Base-by-base conservation (phyloP, 106 monocot species). In the Dioscorea alata region DNA sequence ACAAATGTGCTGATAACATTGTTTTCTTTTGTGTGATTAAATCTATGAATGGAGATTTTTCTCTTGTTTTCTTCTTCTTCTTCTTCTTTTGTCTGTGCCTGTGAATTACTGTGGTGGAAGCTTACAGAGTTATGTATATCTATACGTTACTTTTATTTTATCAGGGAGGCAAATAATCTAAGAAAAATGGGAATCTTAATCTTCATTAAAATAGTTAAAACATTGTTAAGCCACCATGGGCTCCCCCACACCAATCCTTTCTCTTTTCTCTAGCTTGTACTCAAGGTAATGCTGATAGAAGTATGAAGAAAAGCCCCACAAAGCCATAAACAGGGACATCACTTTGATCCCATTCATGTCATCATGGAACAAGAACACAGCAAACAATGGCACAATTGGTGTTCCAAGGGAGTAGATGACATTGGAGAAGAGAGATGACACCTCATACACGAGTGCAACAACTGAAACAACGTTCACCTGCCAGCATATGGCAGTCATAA, bases 231-330 rank as follows among this genome's bases (percentile, higher is more conserved):
- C n/a, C n/a, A n/a, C 51, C 54, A 15, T 54, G 4, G 13, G 18
- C 3, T 18, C 54, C 0, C 54, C 18, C 77, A 3, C 54, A 5
- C 0, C 54, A 13, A 15, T 54, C 15, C 2, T 19, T 54, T 8
- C 19, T 54, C 5, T 19, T 19, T 54, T 54, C 18, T 54, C 54
- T 4, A 54, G 19, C 8, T 54, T 54, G 54, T 54, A 54, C 23
- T 83, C 79, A 35, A 82, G n/a, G 71, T 80, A 79, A n/a, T 82
- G 60, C 53, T 86, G 86, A 34, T 86, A 86, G 51, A 79, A 50
- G 61, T 79, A 86, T 9, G 86, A 82, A 51, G 59, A 32, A 57
- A 76, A 82, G 0, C 86, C 82, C 86, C 82, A 86, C 0, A 86
- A 17, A n/a, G 76, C 86, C 60, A 86, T 48, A n/a, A 82, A 22